Conservation (phyloP, 2,329 filamentous ascomycete species). For the Ophiostoma ips region DNA sequence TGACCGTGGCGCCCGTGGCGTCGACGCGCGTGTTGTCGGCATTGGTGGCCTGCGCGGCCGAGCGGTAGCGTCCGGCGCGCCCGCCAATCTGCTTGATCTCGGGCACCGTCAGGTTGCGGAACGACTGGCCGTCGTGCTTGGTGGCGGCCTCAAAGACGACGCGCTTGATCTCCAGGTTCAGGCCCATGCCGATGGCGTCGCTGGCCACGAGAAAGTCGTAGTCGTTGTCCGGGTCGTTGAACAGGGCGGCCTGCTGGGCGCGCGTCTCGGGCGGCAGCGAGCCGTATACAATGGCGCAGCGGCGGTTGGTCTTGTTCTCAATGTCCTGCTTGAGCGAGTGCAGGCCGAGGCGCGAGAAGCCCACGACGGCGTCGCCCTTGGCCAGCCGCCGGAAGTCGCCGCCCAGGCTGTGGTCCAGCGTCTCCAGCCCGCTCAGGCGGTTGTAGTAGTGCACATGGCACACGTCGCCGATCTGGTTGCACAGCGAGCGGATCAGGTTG, state of each 20-base stretch:
- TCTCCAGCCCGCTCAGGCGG: constrained; percentile 63
- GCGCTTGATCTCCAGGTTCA: constrained; percentile 85
- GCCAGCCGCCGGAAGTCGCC: constrained; percentile 52
- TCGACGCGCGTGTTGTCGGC: background rate
- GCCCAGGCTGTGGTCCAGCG: constrained; percentile 48
- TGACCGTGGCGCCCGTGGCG: background rate
- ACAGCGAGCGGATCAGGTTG: constrained; percentile 62
- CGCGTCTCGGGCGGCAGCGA: constrained; percentile 83
- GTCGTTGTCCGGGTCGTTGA: constrained; percentile 91
- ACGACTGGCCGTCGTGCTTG: constrained; percentile 53
- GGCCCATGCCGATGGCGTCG: constrained; percentile 82
- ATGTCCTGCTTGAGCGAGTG: constrained; percentile 69
- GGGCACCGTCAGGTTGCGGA: constrained; percentile 49
- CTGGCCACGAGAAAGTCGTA: constrained; percentile 81
- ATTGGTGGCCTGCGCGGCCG: constrained; percentile 32
- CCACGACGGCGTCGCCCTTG: constrained; percentile 83
- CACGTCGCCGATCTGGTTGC: constrained; percentile 66
- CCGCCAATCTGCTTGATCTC: constrained; percentile 94
- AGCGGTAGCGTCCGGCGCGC: constrained; percentile 73
- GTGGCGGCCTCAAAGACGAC: constrained; percentile 69
- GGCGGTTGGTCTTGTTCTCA: constrained; percentile 58
- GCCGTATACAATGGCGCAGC: constrained; percentile 89
- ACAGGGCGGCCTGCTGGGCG: constrained; percentile 77
- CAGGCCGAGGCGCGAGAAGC: constrained; percentile 71
- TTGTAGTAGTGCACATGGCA: constrained; percentile 72